These are phyloP conservation scores for Vicia villosa DNA, from an alignment of 306 rosid genomes.

Conservation along the genomic window DNA sequence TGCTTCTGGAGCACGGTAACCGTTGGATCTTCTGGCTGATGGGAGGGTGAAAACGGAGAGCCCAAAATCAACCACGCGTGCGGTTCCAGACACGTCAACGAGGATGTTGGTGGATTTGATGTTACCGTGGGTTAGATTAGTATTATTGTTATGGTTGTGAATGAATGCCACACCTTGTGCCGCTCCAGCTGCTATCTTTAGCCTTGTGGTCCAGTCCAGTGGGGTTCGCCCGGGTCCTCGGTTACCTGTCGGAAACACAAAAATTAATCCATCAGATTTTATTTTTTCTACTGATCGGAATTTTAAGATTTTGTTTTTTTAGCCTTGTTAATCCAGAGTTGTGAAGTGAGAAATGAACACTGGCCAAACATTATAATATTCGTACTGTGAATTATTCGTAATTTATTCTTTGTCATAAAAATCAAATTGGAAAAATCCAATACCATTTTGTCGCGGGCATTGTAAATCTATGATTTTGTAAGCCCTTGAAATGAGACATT, in stretches of 20 bases:
- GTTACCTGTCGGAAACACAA: constrained; percentile 51
- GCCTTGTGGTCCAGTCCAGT: constrained; percentile 84
- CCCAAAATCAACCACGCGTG: constrained; percentile 77
- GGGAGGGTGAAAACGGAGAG: constrained; percentile 54
- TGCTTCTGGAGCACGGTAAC: constrained; percentile 80
- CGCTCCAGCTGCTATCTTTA: constrained; percentile 74
- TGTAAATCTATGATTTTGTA: too few relatives aligned
- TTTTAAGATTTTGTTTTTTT: too few relatives aligned
- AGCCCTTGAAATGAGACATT: too few relatives aligned
- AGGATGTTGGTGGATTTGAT: constrained; percentile 83
- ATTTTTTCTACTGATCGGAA: too few relatives aligned
- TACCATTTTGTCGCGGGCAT: too few relatives aligned
- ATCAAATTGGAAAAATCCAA: too few relatives aligned
- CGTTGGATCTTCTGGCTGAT: constrained; percentile 51
- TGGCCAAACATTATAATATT: too few relatives aligned
- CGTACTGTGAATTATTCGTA: too few relatives aligned
- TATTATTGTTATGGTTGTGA: constrained; percentile 46
- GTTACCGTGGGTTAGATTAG: constrained; percentile 69
- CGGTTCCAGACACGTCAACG: constrained; percentile 57
- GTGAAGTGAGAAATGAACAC: too few relatives aligned
- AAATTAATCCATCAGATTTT: neutral
- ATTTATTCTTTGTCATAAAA: too few relatives aligned
- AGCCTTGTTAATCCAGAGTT: too few relatives aligned
- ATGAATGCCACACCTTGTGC: constrained; percentile 78
- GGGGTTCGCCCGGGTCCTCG: constrained; percentile 95